Conservation (phyloP, 2,329 filamentous ascomycete genomes). For the Fonsecaea pugnacius region DNA sequence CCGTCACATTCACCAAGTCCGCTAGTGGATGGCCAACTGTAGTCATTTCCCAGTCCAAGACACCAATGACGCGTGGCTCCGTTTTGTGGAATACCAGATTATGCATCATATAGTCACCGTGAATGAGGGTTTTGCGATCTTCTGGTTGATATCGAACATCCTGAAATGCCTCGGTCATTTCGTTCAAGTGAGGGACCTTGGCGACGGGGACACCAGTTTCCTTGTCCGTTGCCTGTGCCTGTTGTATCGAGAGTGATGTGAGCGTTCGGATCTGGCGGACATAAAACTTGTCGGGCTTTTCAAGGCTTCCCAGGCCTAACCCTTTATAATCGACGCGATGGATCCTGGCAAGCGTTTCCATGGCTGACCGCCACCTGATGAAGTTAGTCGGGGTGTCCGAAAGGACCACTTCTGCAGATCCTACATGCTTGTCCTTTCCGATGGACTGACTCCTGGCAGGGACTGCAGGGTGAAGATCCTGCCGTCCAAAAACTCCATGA, state of each 20-base stretch:
- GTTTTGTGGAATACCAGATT: conserved; percentile 87
- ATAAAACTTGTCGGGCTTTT: not conserved
- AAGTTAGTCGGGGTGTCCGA: conserved; percentile 45
- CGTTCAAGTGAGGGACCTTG: not conserved
- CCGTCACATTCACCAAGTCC: conserved; percentile 78
- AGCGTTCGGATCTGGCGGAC: not conserved
- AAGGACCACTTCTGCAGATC: too few species aligned
- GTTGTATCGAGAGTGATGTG: not conserved
- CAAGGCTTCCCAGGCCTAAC: conserved; percentile 62
- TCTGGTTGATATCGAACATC: conserved; percentile 70
- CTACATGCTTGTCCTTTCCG: not conserved
- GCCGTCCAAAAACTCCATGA: conserved; percentile 94
- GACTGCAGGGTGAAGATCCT: conserved; percentile 88
- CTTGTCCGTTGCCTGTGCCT: not conserved
- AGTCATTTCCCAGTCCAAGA: conserved; percentile 98
- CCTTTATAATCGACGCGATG: conserved; percentile 71
- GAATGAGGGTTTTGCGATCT: conserved; percentile 78
- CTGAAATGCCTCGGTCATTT: not conserved
- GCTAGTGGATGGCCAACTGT: conserved; percentile 92
- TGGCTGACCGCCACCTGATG: conserved; percentile 75
- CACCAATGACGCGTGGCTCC: conserved; percentile 83
- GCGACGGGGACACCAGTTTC: not conserved
- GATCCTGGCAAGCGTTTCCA: conserved; percentile 79
- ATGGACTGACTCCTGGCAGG: conserved; percentile 62
- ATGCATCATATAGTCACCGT: conserved; percentile 96